These are phyloP conservation scores for Erysimum pusillum DNA, from an alignment of 441 rosid species.

Conservation along the genomic window DNA sequence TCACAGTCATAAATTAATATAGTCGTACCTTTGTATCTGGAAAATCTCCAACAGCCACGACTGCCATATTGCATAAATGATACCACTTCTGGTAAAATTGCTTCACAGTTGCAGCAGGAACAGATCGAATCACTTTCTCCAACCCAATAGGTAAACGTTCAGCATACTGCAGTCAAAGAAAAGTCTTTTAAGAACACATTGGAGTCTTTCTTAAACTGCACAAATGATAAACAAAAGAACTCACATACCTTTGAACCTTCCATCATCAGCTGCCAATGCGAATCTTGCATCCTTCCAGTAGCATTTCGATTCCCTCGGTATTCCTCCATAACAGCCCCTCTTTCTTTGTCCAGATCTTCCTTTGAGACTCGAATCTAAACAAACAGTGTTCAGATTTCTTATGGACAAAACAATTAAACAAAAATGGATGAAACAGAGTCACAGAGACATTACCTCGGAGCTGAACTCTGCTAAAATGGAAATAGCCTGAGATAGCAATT, in stretches of 20 bases:
- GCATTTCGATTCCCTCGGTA: conserved; percentile 89
- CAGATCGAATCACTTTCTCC: conserved; percentile 88
- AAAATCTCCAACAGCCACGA: conserved; percentile 95
- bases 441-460: conserved; percentile 67
- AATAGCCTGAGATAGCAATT: conserved; percentile 83
- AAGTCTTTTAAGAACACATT: conserved; percentile 49
- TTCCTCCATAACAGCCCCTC: conserved; percentile 97
- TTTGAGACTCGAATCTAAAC: conserved; percentile 81
- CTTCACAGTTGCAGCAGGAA: conserved; percentile 80
- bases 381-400: conserved; percentile 23
- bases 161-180: conserved; percentile 73
- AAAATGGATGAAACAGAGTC: conserved; percentile 11
- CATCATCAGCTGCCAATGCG: conserved; percentile 89
- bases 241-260: conserved; percentile 84
- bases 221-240: background rate
- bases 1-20: conserved; percentile 8
- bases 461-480: conserved; percentile 89
- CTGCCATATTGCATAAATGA: conserved; percentile 85
- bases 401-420: background rate
- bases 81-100: conserved; percentile 88
- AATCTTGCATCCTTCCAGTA: conserved; percentile 89
- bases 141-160: conserved; percentile 93
- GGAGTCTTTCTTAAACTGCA: background rate
- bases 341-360: conserved; percentile 90
- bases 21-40: conserved; percentile 75